These are phyloP conservation scores for Phaeophleospora eucalypticola DNA, from an alignment of 2,329 filamentous ascomycete species.

Conservation along the genomic window DNA sequence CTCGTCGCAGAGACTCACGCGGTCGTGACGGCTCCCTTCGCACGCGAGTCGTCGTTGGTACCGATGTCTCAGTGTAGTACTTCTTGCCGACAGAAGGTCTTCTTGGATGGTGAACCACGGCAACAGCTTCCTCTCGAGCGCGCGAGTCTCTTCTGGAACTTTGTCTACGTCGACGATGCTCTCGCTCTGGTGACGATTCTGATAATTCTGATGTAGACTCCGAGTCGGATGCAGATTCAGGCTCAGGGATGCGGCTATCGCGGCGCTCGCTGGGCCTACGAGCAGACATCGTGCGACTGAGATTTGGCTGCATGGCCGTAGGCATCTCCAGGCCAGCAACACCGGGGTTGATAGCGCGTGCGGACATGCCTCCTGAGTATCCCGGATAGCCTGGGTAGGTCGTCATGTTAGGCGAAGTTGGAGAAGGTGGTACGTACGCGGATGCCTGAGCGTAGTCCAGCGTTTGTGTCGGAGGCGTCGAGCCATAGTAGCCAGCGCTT, in stretches of 20 bases:
- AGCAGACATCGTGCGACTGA: conserved; percentile 10
- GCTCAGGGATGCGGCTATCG: conserved; percentile 1
- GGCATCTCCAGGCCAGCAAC: conserved; percentile 16
- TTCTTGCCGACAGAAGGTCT: conserved; percentile 9
- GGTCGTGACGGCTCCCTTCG: conserved; percentile 4
- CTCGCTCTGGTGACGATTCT: conserved; percentile 4
- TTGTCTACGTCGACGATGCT: conserved; percentile 4
- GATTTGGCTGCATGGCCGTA: conserved; percentile 8
- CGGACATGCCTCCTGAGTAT: conserved; percentile 19
- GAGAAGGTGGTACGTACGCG: conserved; percentile 14
- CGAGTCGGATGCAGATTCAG: neutral
- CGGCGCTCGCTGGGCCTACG: conserved; percentile 6
- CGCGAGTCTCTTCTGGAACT: conserved; percentile 1
- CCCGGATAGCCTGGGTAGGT: conserved; percentile 17
- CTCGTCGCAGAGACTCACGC: neutral
- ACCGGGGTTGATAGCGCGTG: conserved; percentile 21
- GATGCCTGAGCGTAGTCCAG: conserved; percentile 22
- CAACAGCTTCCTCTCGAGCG: neutral
- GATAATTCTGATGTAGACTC: conserved; percentile 10
- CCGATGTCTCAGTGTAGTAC: conserved; percentile 8
- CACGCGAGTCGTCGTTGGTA: conserved; percentile 1
- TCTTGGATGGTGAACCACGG: neutral
- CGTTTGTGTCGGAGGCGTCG: conserved; percentile 21
- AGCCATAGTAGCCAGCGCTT: conserved; percentile 13
- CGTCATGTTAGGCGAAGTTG: conserved; percentile 10